Percentiles rank a stretch among this genome's conserved stretches.
phyloP scores from a whole-genome alignment of 345 rosid species.

The Eucalyptus melliodora region DNA sequence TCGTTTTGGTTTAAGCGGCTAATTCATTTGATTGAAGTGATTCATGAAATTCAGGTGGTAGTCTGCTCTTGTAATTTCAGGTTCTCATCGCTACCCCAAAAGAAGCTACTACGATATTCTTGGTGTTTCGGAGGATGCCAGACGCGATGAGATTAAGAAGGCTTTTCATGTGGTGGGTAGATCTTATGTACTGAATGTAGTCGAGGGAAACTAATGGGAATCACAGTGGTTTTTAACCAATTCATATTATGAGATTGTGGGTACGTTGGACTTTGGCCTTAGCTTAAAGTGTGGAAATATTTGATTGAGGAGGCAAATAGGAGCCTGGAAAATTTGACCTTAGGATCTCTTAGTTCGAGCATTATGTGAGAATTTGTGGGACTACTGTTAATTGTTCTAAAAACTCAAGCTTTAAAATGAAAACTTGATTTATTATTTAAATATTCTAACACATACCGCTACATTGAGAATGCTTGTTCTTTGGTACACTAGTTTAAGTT shows the following conservation, averaged over 20 bases:
- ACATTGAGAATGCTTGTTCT: neutral
- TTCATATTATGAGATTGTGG: neutral
- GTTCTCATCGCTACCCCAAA: constrained; percentile 18
- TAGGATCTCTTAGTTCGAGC: too few species aligned
- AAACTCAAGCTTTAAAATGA: too few species aligned
- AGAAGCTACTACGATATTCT: constrained; percentile 58
- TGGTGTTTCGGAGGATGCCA: constrained; percentile 60
- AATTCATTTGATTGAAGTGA: neutral
- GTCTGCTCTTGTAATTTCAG: constrained; percentile 3
- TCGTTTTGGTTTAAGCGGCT: neutral
- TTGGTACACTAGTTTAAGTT: neutral
- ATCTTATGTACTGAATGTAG: neutral
- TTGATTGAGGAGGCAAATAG: too few species aligned
- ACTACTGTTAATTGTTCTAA: too few species aligned
- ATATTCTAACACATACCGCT: neutral
- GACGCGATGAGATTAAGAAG: constrained; percentile 66
- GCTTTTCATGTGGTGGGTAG: constrained; percentile 54
- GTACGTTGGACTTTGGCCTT: too few species aligned
- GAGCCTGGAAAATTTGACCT: too few species aligned
- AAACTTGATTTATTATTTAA: too few species aligned
- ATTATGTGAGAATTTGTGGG: too few species aligned
- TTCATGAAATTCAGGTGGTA: neutral
- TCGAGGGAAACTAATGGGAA: neutral
- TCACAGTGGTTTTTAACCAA: neutral
- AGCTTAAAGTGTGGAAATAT: too few species aligned